Evolutionary conservation across 2,329 filamentous ascomycete species (phyloP).

Genomic region (Fusarium napiforme): DNA sequence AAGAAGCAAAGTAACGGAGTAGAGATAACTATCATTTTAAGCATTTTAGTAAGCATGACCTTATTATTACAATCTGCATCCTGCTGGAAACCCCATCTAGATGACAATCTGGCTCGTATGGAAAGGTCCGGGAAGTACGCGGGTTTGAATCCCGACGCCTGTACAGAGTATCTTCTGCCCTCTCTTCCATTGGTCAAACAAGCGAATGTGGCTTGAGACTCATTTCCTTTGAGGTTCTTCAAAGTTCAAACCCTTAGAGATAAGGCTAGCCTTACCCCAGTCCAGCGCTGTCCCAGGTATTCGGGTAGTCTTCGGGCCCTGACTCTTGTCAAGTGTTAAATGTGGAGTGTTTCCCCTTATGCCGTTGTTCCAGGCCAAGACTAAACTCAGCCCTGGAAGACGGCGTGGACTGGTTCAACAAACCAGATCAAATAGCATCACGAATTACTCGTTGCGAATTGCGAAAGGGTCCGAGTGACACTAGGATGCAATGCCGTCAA

Average conservation of each 20-base stretch:
- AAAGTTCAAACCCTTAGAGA: neutral
- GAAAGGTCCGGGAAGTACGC: neutral
- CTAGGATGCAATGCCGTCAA: neutral
- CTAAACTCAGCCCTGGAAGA: neutral
- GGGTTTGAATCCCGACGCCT: fast-evolving
- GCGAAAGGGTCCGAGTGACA: neutral
- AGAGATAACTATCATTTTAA: neutral
- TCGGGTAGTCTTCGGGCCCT: neutral
- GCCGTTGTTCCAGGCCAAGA: neutral
- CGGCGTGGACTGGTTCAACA: no score
- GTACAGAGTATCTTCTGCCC: no score
- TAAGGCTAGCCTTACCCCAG: neutral
- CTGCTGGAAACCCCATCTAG: fast-evolving
- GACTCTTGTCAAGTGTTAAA: neutral
- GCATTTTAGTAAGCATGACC: neutral
- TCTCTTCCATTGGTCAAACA: neutral
- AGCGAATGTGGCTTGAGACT: neutral
- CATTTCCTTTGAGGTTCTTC: neutral
- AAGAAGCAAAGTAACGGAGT: no score
- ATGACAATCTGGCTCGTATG: neutral
- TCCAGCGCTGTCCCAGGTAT: neutral
- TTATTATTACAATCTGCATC: neutral
- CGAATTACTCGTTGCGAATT: neutral
- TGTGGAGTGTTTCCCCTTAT: neutral
- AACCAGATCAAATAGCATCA: neutral